phyloP scores from a whole-genome alignment of 345 rosid species.

The Salix koriyanagi region DNA sequence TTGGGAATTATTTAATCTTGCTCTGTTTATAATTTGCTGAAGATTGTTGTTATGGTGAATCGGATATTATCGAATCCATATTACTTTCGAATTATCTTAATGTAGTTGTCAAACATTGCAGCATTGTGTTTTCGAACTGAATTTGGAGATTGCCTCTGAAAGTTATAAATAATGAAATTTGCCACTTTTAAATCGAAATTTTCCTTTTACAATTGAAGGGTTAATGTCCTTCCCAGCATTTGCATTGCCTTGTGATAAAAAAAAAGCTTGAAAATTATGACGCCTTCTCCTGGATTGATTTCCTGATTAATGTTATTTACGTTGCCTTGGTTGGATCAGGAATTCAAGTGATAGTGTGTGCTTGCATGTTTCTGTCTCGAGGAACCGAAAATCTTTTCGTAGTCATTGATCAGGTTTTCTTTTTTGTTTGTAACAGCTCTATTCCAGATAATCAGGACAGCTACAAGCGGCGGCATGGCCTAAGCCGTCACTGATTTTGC shows the following conservation, averaged over 20 bases:
- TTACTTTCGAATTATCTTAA: neutral
- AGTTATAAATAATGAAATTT: neutral
- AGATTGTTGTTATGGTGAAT: neutral
- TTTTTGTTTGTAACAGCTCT: slow-evolving; percentile 53
- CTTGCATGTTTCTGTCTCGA: no score
- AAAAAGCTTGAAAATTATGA: neutral
- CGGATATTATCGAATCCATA: no score
- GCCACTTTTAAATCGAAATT: neutral
- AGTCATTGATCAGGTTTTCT: neutral
- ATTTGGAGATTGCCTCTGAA: neutral
- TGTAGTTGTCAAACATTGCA: neutral
- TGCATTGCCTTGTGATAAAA: no score
- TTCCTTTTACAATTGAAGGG: neutral
- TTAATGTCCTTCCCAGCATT: no score
- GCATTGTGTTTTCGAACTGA: neutral
- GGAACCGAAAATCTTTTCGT: neutral
- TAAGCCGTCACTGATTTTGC: neutral
- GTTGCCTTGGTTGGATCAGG: neutral
- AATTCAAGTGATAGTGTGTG: no score
- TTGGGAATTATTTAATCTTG: neutral
- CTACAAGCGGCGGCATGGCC: slow-evolving; percentile 37
- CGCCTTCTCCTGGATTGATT: neutral
- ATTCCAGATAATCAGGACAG: slow-evolving; percentile 93
- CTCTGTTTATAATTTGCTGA: neutral
- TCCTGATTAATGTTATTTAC: neutral